Conservation (phyloP, 257 asterid genomes). For the Nicotiana obtusifolia region DNA sequence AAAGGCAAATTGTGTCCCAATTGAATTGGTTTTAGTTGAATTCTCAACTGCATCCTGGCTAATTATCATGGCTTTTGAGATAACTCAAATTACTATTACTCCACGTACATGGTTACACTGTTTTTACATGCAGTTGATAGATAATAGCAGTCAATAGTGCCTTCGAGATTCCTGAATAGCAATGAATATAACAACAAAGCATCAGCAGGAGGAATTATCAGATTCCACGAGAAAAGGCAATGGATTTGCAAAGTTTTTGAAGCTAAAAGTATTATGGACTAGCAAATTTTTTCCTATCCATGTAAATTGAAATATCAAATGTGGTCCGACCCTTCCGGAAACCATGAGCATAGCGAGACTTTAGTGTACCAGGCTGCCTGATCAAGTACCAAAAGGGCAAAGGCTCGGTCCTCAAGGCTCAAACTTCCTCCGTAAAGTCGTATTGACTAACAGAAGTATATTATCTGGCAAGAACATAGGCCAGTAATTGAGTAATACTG, state of each 20-base stretch:
- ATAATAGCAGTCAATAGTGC: background rate
- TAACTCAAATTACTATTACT: background rate
- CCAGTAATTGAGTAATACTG: background rate
- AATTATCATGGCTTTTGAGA: background rate
- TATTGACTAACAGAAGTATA: background rate
- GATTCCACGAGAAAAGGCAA: background rate
- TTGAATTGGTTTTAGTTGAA: background rate
- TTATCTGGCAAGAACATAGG: background rate
- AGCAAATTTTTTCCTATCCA: background rate
- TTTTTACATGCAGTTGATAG: background rate
- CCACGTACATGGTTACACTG: conserved; percentile 4
- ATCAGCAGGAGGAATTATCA: background rate
- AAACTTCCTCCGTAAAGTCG: background rate
- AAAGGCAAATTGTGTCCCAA: conserved; percentile 6
- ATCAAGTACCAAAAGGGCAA: background rate
- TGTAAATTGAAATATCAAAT: background rate
- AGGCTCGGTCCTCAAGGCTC: background rate
- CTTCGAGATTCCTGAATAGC: background rate
- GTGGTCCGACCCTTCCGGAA: background rate
- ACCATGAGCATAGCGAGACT: background rate
- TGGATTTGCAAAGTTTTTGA: background rate
- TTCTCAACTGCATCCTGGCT: background rate
- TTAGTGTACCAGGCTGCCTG: background rate
- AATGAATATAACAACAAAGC: background rate
- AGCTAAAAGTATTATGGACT: background rate